A percentile compares a stretch with the other conserved stretches of the same genome.
phyloP scores from a whole-genome alignment of 805 yeast genomes.

The Starmerella stigmatis region DNA sequence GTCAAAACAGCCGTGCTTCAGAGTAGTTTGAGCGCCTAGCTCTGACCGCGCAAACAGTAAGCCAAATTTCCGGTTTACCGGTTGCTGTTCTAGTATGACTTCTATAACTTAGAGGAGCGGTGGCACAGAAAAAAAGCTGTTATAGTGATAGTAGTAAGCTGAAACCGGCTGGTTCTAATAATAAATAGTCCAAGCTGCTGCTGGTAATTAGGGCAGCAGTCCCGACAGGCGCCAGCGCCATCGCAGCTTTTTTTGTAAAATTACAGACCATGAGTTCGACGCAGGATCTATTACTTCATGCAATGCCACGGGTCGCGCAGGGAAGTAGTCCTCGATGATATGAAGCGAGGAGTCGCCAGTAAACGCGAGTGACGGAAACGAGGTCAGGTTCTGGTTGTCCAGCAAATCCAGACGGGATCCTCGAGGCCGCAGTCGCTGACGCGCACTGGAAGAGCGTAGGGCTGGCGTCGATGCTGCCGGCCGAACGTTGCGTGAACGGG shows the following conservation, averaged over 20 bases:
- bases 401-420: slow-evolving; percentile 34
- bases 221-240: slow-evolving; percentile 47
- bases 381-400: slow-evolving; percentile 33
- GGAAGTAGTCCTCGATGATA: slow-evolving; percentile 29
- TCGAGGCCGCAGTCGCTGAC: slow-evolving; percentile 13
- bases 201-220: slow-evolving; percentile 31
- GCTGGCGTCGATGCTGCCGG: slow-evolving; percentile 13
- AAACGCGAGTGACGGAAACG: slow-evolving; percentile 25
- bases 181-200: background rate
- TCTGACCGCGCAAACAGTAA: no score
- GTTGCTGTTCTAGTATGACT: no score
- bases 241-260: slow-evolving; percentile 32
- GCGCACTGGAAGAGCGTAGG: slow-evolving; percentile 9
- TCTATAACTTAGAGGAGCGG: no score
- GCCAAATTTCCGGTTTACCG: no score
- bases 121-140: background rate
- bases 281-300: background rate
- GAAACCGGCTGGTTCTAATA: no score
- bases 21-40: no score
- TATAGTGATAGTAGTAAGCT: no score
- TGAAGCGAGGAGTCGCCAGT: slow-evolving; percentile 16
- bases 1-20: no score
- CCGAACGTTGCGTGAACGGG: slow-evolving; percentile 1
- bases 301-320: slow-evolving; percentile 12
- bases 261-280: slow-evolving; percentile 22